Base-by-base conservation (phyloP, 2,329 filamentous ascomycete genomes). In the Alternaria rosae region DNA sequence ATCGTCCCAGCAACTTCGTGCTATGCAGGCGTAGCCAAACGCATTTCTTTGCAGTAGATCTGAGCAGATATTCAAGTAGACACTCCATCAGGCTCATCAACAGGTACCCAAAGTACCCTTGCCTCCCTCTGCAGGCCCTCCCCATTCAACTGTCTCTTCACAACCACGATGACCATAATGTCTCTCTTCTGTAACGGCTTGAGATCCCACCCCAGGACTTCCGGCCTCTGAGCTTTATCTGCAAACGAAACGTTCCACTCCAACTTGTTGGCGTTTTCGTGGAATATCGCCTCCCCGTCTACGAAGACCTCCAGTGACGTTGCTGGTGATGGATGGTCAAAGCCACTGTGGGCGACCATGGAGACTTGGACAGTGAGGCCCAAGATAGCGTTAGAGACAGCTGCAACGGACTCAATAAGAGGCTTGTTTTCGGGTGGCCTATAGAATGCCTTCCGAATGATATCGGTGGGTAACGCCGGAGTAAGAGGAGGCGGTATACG, bases 171-270 rank as follows among this genome's bases (percentile, higher is more conserved):
- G 4, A 73, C 52, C 70, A 74, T 72, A 1, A 65, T 47, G 12
- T 64, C 63, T 54, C 64, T 64, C 15, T 57, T 51, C 12, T 51
- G 57, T 17, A 75, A 20, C 3, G 71, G 71, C 41, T 67, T 66
- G 7, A 75, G 55, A 56, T 76, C 69, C 73, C 73, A 76, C 2
- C 71, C 71, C 23, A 76, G 15, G 21, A 57, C 53, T 8, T 63
- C 54, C 7, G 51, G 35, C 5, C 66, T 56, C 42, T 58, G 23
- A 3, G 56, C 59, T 13, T 23, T 23, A 44, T 68, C 48, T n/a
- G 57, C 45, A 12, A 71, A 21, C 6, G 45, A 38, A 4, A 68
- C 32, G 3, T 44, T 48, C 69, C 69, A 72, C 1, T 63, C 12
- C n/a, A 25, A 43, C 1, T 30, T 51, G 1, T 35, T 13, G 2